Conservation (phyloP, 441 rosid species). For the Hura crepitans region DNA sequence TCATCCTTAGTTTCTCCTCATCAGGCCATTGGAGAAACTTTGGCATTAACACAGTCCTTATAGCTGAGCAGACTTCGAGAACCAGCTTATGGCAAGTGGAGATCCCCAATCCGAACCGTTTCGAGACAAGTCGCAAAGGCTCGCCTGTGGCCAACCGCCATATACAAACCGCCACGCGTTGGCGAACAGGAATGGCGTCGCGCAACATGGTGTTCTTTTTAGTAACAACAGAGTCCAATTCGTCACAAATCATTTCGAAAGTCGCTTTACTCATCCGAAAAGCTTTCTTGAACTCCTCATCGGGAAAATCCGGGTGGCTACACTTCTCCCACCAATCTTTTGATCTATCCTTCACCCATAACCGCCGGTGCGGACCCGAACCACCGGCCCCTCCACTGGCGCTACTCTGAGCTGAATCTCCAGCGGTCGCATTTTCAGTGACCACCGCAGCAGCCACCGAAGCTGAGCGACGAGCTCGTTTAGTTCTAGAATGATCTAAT, state of each 20-base stretch:
- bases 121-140: conserved; percentile 74
- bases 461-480: conserved; percentile 38
- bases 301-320: conserved; percentile 56
- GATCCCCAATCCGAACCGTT: conserved; percentile 74
- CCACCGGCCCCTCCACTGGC: conserved; percentile 6
- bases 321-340: conserved; percentile 86
- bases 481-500: conserved; percentile 32
- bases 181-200: conserved; percentile 83
- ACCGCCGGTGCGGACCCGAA: conserved; percentile 40
- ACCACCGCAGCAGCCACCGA: conserved; percentile 31
- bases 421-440: conserved; percentile 15
- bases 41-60: conserved; percentile 59
- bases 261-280: conserved; percentile 80
- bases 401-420: conserved; percentile 13
- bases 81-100: conserved; percentile 93
- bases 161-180: conserved; percentile 80
- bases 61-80: conserved; percentile 77
- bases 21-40: conserved; percentile 70
- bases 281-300: conserved; percentile 58
- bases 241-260: conserved; percentile 60
- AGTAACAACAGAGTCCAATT: conserved; percentile 57
- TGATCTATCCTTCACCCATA: conserved; percentile 86
- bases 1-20: conserved; percentile 35
- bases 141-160: conserved; percentile 86
- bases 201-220: conserved; percentile 86